Base-by-base conservation (phyloP, 768 basidiomycete species). In the Lactarius akahatsu region DNA sequence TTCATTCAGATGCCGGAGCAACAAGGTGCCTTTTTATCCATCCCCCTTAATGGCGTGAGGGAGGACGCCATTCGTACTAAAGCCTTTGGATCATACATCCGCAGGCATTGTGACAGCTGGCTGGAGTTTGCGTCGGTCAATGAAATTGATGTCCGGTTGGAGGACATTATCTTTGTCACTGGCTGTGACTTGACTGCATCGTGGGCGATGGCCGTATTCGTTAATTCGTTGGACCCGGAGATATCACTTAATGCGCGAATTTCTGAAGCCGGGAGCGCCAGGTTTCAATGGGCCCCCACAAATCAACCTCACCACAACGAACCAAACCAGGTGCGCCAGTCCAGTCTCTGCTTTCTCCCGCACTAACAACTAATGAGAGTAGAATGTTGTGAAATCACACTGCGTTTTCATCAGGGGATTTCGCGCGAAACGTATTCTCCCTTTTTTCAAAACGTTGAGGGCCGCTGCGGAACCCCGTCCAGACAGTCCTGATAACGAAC, bases 121-220 rank as follows among this genome's bases (percentile, higher is more conserved):
- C 9, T 34, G 9, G 32, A 34, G 32, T 34, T 34, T 4, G 4
- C 32, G 32, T 34, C 1, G 32, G 32, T 4, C 32, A 34, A 34
- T 9, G 32, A 34, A 4, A 34, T 36, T 10, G 34, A 36, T 4
- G 9, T 36, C 34, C 34, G 34, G 34, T 36, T 36, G 34, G 34
- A 36, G 34, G 34, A 36, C 2, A 36, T 36, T 10, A 36, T 36
- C 34, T 36, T 36, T 1, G 34, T 36, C 62, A 70, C 69, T 23
- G 69, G 69, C 7, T 70, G 69, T 23, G 69, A 70, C 56, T 23
- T 52, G 4, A 68, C 69, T n/a, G 50, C 34, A 9, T 62, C 69
- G 0, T 70, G 69, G 69, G 69, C 69, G 20, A 54, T 36, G 34
- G 34, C 34, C 9, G 34, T 4, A 36, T 36, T 36, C 9, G 55